A percentile compares a stretch with the other conserved stretches of the same genome.
Evolutionary conservation across 176 grass and related monocot species (phyloP).

Genomic region (Ensete glaucum): DNA sequence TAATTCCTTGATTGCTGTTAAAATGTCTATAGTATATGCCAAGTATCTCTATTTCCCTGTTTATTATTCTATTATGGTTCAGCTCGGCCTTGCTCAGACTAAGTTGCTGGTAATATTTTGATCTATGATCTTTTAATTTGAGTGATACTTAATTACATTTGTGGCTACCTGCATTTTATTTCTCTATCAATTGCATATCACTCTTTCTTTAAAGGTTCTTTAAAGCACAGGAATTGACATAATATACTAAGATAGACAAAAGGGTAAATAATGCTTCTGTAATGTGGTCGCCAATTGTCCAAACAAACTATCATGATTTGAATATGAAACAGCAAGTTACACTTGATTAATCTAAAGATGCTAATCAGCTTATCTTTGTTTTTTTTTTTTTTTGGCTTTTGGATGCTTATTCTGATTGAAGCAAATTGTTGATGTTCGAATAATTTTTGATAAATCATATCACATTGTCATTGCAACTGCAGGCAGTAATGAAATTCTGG

Average conservation of each 20-base stretch:
- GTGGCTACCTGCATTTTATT: background rate
- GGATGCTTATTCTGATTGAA: background rate
- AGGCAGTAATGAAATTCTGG: conserved; percentile 47
- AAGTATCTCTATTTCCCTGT: background rate
- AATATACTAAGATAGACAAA: background rate
- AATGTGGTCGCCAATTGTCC: background rate
- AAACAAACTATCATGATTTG: background rate
- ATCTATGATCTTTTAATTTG: background rate
- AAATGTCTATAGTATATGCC: background rate
- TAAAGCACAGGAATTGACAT: too few species aligned
- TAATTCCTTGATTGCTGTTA: background rate
- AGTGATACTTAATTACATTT: background rate
- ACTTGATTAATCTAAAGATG: too few species aligned
- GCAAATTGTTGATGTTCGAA: too few species aligned
- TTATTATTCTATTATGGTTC: background rate
- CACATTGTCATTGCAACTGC: background rate
- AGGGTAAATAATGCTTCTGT: background rate
- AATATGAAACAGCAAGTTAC: background rate
- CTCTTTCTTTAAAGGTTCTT: background rate
- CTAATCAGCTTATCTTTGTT: too few species aligned
- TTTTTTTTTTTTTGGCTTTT: background rate
- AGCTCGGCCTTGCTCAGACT: background rate
- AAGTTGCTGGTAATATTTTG: background rate
- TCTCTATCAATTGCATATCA: background rate
- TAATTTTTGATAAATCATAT: too few species aligned